Percentiles rank a stretch among this genome's conserved stretches.
These are phyloP conservation scores for Pichia sp. DNA, from an alignment of 1,139 yeast genomes.

Conservation along the genomic window DNA sequence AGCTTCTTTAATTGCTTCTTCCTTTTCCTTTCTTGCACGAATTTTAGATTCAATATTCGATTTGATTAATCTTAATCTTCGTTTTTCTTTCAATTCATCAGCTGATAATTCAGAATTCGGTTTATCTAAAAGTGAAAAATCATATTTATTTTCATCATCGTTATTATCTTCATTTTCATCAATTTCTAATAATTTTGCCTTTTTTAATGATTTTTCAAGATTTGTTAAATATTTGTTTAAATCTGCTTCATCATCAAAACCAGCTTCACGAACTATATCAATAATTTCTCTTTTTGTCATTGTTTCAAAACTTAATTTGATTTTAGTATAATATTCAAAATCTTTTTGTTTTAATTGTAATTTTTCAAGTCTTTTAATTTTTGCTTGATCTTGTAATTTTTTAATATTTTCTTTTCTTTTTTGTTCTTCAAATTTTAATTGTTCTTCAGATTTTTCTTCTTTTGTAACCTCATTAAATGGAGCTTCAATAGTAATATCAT, in stretches of 20 bases:
- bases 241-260: conserved; percentile 69
- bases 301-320: conserved; percentile 47
- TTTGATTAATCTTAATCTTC: conserved; percentile 73
- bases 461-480: conserved; percentile 62
- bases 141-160: conserved; percentile 34
- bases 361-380: conserved; percentile 73
- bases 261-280: conserved; percentile 57
- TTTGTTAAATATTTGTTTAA: conserved; percentile 62
- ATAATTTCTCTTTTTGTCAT: conserved; percentile 42
- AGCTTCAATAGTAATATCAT: conserved; percentile 76
- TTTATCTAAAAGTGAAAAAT: conserved; percentile 71
- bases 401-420: conserved; percentile 82
- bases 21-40: conserved; percentile 76
- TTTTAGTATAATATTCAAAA: conserved; percentile 56
- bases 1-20: conserved; percentile 44
- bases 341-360: conserved; percentile 77
- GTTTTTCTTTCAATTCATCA: conserved; percentile 79
- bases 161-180: conserved; percentile 32
- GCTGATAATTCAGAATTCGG: conserved; percentile 80
- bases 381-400: conserved; percentile 89
- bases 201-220: conserved; percentile 62
- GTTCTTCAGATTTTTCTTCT: conserved; percentile 78
- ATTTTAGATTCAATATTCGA: conserved; percentile 86
- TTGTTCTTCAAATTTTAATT: conserved; percentile 67
- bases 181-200: conserved; percentile 58